phyloP scores from a whole-genome alignment of 768 basidiomycete species.

The Boletus sp. region DNA sequence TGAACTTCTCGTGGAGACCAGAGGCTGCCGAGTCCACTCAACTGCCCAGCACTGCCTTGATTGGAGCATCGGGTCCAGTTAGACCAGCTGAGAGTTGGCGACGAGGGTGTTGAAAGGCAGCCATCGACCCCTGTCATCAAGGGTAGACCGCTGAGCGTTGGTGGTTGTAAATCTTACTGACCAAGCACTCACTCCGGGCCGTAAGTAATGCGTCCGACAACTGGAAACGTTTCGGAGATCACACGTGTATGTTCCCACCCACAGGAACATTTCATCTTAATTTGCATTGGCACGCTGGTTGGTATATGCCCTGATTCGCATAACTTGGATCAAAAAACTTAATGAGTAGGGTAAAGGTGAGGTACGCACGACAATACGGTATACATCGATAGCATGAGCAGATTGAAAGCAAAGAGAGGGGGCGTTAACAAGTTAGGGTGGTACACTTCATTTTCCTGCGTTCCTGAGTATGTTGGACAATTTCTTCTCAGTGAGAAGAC shows the following conservation, averaged over 20 bases:
- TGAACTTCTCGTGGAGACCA: neutral
- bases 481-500: slow-evolving; percentile 16
- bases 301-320: slow-evolving; percentile 14
- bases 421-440: neutral
- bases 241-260: slow-evolving; percentile 7
- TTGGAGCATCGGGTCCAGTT: neutral
- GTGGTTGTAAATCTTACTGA: neutral
- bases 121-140: neutral
- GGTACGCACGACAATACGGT: neutral
- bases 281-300: slow-evolving; percentile 11
- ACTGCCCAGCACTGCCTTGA: neutral
- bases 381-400: neutral
- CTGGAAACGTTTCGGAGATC: neutral
- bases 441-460: neutral
- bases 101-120: too few relatives aligned
- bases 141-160: neutral
- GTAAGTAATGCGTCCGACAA: too few relatives aligned
- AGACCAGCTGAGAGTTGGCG: neutral
- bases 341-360: neutral
- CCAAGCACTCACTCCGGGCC: too few relatives aligned
- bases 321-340: slow-evolving; percentile 3
- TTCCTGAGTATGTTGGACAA: slow-evolving; percentile 14
- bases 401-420: neutral
- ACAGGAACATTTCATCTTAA: slow-evolving; percentile 8
- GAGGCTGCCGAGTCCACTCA: too few relatives aligned